Conservation (phyloP, 2,329 filamentous ascomycete genomes). For the Clonostachys chloroleuca region DNA sequence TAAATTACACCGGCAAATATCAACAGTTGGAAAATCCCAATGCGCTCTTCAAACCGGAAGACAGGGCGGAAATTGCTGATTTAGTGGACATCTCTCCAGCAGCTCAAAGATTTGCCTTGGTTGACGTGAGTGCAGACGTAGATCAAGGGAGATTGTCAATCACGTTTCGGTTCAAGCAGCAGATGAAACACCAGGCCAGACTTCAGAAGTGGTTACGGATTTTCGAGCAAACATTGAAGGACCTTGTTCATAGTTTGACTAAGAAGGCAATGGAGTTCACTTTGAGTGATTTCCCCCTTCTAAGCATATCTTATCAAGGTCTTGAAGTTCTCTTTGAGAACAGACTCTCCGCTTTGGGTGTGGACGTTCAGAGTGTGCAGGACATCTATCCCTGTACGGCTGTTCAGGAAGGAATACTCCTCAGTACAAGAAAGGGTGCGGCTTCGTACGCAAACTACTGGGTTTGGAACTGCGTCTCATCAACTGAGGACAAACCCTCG, state of each 20-base stretch:
- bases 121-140: conserved; percentile 37
- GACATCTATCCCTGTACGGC: conserved; percentile 31
- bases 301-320: conserved; percentile 33
- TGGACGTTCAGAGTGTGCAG: conserved; percentile 16
- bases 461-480: conserved; percentile 3
- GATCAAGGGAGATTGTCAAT: conserved; percentile 35
- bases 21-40: conserved; percentile 18
- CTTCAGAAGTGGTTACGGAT: conserved; percentile 36
- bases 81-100: conserved; percentile 9
- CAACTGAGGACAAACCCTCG: conserved; percentile 5
- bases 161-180: conserved; percentile 35
- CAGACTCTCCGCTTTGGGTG: conserved; percentile 25
- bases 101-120: conserved; percentile 4
- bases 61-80: conserved; percentile 8
- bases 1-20: conserved; percentile 37
- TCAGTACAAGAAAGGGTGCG: conserved; percentile 28
- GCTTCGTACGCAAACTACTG: conserved; percentile 17
- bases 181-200: conserved; percentile 29
- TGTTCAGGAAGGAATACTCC: conserved; percentile 26
- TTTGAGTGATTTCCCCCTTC: conserved; percentile 33
- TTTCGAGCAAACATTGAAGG: conserved; percentile 33
- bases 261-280: conserved; percentile 31
- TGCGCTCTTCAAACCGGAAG: conserved; percentile 4
- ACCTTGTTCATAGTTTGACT: conserved; percentile 28
- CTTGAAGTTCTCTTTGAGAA: conserved; percentile 29